Percentiles rank a stretch among this genome's conserved stretches.
These are phyloP conservation scores for Ceratocystis smalleyi DNA, from an alignment of 2,329 filamentous ascomycete species.

Conservation along the genomic window DNA sequence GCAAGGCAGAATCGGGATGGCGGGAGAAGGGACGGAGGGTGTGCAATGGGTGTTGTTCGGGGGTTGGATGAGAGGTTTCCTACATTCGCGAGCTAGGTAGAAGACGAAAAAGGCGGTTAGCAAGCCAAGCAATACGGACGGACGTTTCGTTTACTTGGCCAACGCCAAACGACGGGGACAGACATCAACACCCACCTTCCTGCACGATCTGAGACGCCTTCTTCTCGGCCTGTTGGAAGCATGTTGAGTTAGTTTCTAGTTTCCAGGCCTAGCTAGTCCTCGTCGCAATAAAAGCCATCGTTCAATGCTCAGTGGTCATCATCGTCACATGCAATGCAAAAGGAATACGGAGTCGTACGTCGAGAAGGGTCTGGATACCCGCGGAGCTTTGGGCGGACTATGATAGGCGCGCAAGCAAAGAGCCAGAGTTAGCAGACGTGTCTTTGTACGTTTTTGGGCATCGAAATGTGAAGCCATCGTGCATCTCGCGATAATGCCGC, in stretches of 20 bases:
- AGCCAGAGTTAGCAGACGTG: not conserved
- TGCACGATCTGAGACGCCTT: slow-evolving; percentile 99
- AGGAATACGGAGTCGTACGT: slow-evolving; percentile 45
- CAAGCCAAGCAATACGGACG: not conserved
- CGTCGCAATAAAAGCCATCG: not conserved
- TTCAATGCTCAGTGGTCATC: not conserved
- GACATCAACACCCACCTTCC: slow-evolving; percentile 47
- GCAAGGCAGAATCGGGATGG: not conserved
- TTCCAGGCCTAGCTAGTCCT: no score
- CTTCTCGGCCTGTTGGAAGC: slow-evolving; percentile 54
- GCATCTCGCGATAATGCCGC: not conserved
- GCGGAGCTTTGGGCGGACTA: slow-evolving; percentile 97
- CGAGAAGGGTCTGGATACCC: slow-evolving; percentile 96
- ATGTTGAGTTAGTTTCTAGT: not conserved
- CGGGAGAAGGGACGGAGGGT: not conserved
- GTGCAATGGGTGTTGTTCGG: not conserved
- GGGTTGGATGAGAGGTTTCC: slow-evolving; percentile 22
- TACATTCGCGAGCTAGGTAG: slow-evolving; percentile 70
- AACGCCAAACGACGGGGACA: not conserved
- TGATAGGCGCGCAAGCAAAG: not conserved
- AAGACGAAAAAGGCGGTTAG: not conserved
- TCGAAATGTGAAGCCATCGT: not conserved
- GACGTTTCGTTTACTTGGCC: not conserved
- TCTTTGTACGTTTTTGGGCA: not conserved
- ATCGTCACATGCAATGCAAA: not conserved